phyloP scores from a whole-genome alignment of 192 early-diverging fungal species.

The Umbelopsis ramanniana region DNA sequence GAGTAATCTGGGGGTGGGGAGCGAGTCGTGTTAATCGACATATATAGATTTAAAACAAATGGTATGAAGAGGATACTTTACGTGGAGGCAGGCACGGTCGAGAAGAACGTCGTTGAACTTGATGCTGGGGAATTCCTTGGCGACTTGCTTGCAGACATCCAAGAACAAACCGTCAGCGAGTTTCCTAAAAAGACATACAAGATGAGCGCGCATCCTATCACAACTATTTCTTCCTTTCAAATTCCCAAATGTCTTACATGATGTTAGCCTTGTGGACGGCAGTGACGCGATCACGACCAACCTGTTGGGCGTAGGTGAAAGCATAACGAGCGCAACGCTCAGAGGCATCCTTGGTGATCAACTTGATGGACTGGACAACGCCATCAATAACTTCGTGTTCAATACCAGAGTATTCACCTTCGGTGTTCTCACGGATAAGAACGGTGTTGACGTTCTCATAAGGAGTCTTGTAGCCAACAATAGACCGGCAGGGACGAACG shows the following conservation, averaged over 20 bases:
- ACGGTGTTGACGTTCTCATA: slow-evolving; percentile 98
- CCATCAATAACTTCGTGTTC: slow-evolving; percentile 96
- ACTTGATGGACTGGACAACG: slow-evolving; percentile 99
- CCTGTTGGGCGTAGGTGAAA: slow-evolving; percentile 89
- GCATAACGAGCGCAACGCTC: slow-evolving; percentile 93
- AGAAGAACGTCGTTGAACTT: slow-evolving; percentile 90
- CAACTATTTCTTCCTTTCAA: neutral
- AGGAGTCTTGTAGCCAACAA: slow-evolving; percentile 94
- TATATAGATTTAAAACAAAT: neutral
- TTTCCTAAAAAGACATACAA: slow-evolving; percentile 54
- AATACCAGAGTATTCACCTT: slow-evolving; percentile 99
- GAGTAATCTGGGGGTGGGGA: slow-evolving; percentile 73
- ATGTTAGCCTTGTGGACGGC: slow-evolving; percentile 99
- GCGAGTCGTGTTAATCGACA: neutral
- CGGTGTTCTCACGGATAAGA: slow-evolving; percentile 99
- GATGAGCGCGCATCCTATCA: neutral
- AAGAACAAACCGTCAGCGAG: slow-evolving; percentile 98
- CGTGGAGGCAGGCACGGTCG: slow-evolving; percentile 89
- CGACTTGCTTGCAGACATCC: slow-evolving; percentile 89
- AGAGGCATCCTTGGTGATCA: slow-evolving; percentile 96
- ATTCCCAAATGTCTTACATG: slow-evolving; percentile 54
- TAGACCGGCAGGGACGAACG: slow-evolving; percentile 97
- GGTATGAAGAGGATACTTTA: slow-evolving; percentile 20
- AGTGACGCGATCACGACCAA: slow-evolving; percentile 92
- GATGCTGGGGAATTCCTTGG: slow-evolving; percentile 89